Evolutionary conservation across 1,284 basidiomycete genomes (phyloP).

Genomic region (Ustilago xerochloae): DNA sequence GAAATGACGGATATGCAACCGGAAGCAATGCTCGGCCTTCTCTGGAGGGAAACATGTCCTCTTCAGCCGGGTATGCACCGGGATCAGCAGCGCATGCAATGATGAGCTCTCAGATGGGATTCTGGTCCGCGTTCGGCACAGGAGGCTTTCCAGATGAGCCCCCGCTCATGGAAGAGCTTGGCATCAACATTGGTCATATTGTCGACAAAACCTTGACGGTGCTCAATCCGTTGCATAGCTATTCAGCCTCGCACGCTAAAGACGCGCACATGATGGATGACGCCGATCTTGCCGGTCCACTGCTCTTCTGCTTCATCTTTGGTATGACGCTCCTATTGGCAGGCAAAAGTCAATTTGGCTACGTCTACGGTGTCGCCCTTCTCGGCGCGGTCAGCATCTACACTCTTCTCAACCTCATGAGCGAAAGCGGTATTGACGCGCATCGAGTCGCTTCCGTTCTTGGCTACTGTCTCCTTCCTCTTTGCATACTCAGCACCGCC

Average conservation of each 20-base stretch:
- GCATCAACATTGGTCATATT: conserved; percentile 97
- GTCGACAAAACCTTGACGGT: conserved; percentile 92
- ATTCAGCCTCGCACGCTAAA: conserved; percentile 69
- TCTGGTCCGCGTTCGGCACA: conserved; percentile 66
- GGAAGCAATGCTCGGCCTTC: conserved; percentile 45
- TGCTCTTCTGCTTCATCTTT: conserved; percentile 89
- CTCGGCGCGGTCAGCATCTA: conserved; percentile 95
- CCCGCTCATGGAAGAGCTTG: conserved; percentile 76
- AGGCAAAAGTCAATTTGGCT: conserved; percentile 97
- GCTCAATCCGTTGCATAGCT: conserved; percentile 86
- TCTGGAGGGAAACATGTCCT: conserved; percentile 62
- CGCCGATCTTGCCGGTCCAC: conserved; percentile 94
- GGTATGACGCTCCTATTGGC: conserved; percentile 75
- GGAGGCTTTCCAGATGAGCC: conserved; percentile 67
- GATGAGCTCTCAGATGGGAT: conserved; percentile 60
- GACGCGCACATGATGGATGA: conserved; percentile 99
- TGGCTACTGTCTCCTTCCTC: conserved; percentile 95
- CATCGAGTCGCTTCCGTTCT: conserved; percentile 95
- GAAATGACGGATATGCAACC: conserved; percentile 41
- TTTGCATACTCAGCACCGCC: conserved; percentile 92
- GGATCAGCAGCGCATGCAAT: conserved; percentile 49
- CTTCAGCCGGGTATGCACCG: conserved; percentile 32
- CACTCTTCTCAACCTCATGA: conserved; percentile 96
- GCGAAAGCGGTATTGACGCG: conserved; percentile 91
- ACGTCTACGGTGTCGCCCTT: conserved; percentile 97